Conservation (phyloP, 768 basidiomycete species). For the Russula sp. region DNA sequence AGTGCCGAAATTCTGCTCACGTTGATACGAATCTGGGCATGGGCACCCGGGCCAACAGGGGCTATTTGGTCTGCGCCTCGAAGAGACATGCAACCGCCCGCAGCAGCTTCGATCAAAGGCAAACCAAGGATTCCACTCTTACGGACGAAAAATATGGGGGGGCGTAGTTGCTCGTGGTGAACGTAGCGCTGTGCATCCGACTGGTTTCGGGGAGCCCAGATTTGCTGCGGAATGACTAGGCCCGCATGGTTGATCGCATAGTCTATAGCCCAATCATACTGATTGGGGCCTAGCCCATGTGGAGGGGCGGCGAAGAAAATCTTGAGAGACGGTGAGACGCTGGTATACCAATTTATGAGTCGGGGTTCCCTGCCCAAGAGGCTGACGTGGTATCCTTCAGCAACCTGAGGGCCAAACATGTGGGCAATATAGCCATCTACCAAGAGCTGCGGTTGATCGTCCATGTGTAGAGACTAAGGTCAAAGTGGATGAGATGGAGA, state of each 20-base stretch:
- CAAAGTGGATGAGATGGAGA: neutral
- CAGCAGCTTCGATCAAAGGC: neutral
- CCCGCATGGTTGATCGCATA: neutral
- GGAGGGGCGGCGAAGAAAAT: neutral
- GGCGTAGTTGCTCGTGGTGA: neutral
- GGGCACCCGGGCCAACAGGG: neutral
- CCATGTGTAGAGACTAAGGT: neutral
- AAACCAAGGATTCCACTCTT: neutral
- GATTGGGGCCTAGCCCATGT: neutral
- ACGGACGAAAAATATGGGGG: slow-evolving; percentile 14
- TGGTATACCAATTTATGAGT: neutral
- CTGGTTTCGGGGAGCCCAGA: neutral
- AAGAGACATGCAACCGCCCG: neutral
- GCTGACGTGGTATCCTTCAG: neutral
- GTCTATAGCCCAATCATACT: neutral
- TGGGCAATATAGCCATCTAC: slow-evolving; percentile 11
- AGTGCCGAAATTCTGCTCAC: neutral
- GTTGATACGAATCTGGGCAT: slow-evolving; percentile 17
- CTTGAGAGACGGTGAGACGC: no score
- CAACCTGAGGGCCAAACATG: neutral
- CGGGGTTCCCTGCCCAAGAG: neutral
- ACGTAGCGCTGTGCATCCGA: slow-evolving; percentile 4
- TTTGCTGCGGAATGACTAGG: slow-evolving; percentile 1
- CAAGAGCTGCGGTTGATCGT: neutral
- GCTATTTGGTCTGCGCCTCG: neutral